Conservation (phyloP, 257 asterid species). For the Craterostigma plantagineum region DNA sequence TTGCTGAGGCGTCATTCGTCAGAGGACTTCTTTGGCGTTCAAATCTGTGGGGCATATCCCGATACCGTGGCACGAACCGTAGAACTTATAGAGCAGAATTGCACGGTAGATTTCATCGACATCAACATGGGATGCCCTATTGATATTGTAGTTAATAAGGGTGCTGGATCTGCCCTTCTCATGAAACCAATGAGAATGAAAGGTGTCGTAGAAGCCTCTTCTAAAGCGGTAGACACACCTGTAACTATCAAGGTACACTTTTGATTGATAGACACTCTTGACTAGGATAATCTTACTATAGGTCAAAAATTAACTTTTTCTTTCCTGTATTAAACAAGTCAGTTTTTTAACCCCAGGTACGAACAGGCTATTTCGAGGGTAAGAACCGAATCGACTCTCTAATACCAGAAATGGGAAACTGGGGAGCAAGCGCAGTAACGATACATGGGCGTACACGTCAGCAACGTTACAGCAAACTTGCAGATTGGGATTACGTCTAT, state of each 20-base stretch:
- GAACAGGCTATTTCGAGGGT: slow-evolving; percentile 91
- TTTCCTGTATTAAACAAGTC: too few species aligned
- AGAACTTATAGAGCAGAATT: slow-evolving; percentile 82
- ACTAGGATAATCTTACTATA: too few species aligned
- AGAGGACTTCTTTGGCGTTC: slow-evolving; percentile 87
- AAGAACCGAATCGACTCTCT: slow-evolving; percentile 77
- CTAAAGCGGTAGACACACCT: slow-evolving; percentile 52
- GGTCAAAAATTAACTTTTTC: too few species aligned
- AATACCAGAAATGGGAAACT: slow-evolving; percentile 58
- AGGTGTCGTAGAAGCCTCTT: slow-evolving; percentile 65
- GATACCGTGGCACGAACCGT: slow-evolving; percentile 85
- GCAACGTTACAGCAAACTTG: slow-evolving; percentile 84
- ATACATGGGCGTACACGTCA: slow-evolving; percentile 96
- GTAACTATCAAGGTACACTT: slow-evolving; percentile 62
- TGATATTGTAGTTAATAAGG: slow-evolving; percentile 77
- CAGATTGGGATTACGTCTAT: slow-evolving; percentile 77
- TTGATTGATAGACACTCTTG: not conserved
- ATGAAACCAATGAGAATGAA: slow-evolving; percentile 79
- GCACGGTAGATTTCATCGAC: slow-evolving; percentile 86
- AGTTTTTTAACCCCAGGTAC: slow-evolving; percentile 39
- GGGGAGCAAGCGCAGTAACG: slow-evolving; percentile 87
- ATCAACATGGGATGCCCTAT: slow-evolving; percentile 98
- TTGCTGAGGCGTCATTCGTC: slow-evolving; percentile 89
- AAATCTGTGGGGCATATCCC: slow-evolving; percentile 91
- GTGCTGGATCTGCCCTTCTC: slow-evolving; percentile 93